These are phyloP conservation scores for Phytomonas sp. DNA, from an alignment of 208 protist genomes.

Conservation along the genomic window DNA sequence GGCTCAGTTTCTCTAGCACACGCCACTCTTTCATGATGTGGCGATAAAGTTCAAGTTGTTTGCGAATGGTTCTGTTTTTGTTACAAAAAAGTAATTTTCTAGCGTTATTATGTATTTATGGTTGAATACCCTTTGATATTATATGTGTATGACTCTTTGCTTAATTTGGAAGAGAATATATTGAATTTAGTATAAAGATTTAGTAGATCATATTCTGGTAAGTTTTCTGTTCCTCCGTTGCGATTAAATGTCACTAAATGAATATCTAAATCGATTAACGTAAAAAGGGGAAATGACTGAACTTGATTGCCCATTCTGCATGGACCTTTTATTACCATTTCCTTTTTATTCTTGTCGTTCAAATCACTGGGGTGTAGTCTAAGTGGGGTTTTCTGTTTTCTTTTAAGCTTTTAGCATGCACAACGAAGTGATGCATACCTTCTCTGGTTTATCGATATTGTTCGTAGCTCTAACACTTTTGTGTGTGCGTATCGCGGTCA, in stretches of 20 bases:
- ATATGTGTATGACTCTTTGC: not conserved
- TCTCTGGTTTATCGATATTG: not conserved
- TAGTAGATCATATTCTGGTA: not conserved
- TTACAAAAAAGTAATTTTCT: not conserved
- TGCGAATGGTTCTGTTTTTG: not conserved
- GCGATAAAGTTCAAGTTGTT: not conserved
- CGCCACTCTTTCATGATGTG: slow-evolving; percentile 10
- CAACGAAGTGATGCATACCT: not conserved
- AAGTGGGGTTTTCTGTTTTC: not conserved
- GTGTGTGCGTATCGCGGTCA: not conserved
- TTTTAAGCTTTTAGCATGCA: slow-evolving; percentile 4
- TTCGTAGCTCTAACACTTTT: not conserved
- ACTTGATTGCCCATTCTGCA: not conserved
- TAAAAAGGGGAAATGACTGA: not conserved
- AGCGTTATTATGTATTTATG: not conserved
- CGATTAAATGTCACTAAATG: not conserved
- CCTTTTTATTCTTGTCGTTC: slow-evolving; percentile 26
- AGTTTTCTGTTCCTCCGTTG: not conserved
- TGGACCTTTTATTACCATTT: not conserved
- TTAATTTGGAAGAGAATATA: not conserved
- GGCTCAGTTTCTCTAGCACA: slow-evolving; percentile 29
- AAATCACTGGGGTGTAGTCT: slow-evolving; percentile 9
- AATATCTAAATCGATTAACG: not conserved
- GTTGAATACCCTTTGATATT: slow-evolving; percentile 2
- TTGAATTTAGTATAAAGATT: not conserved